These are phyloP conservation scores for Umbellularia californica DNA, from an alignment of 164 flowering plant genomes.

Conservation along the genomic window DNA sequence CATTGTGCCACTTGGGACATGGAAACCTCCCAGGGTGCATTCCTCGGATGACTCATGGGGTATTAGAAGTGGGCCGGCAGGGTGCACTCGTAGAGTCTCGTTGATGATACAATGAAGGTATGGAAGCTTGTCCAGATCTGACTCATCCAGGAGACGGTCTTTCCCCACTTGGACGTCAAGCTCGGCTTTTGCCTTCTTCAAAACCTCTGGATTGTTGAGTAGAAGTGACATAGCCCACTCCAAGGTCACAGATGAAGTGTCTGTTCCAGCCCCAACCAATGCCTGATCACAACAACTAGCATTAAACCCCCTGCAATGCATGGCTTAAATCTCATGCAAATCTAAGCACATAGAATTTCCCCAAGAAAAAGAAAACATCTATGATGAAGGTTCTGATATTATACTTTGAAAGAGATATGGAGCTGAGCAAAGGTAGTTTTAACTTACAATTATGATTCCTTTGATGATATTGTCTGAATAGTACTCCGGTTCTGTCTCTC, in stretches of 20 bases:
- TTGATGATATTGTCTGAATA: not conserved
- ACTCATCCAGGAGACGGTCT: slow-evolving; percentile 35
- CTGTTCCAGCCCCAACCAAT: slow-evolving; percentile 40
- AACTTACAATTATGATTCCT: not conserved
- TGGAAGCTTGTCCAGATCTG: slow-evolving; percentile 33
- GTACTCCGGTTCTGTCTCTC: not conserved
- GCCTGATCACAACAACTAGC: slow-evolving; percentile 17
- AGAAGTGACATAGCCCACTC: slow-evolving; percentile 53
- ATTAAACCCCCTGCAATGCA: too few species aligned
- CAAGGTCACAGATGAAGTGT: slow-evolving; percentile 31
- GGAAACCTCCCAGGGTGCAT: slow-evolving; percentile 32
- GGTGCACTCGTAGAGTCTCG: slow-evolving; percentile 43
- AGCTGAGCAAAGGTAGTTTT: not conserved
- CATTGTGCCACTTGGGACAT: slow-evolving; percentile 38
- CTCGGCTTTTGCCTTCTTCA: slow-evolving; percentile 32
- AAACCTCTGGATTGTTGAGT: slow-evolving; percentile 29
- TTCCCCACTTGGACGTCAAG: slow-evolving; percentile 28
- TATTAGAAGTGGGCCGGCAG: slow-evolving; percentile 37
- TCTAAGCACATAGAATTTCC: too few species aligned
- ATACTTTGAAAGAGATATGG: not conserved
- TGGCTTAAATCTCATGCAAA: too few species aligned
- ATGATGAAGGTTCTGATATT: too few species aligned
- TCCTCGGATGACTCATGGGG: slow-evolving; percentile 42
- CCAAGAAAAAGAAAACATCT: too few species aligned
- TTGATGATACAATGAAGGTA: slow-evolving; percentile 35